Evolutionary conservation across 495 filamentous ascomycete species (phyloP), one percentile per base, ranked within the genome.

Genomic region (Choiromyces venosus): DNA sequence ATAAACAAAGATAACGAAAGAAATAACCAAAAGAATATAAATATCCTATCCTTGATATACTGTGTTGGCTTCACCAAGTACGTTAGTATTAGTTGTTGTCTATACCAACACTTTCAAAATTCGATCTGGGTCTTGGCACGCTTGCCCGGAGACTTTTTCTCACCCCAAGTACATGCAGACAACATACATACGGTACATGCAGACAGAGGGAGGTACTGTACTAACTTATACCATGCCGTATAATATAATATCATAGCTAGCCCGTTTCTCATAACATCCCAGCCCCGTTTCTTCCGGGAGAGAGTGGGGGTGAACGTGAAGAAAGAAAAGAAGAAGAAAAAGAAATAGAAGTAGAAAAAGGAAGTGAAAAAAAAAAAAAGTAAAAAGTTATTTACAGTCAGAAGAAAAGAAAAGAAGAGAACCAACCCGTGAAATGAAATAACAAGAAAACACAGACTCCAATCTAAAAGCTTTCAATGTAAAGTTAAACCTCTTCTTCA

Each of bases 401-500:
- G 52, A 29, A 9, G 10, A 25, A 56, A 29, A 3, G 14, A 14
- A 5, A 33, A 7, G n/a, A 21, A 36, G 12, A n/a, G 25, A 36
- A n/a, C 35, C 19, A n/a, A 4, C 44, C 33, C n/a, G 14, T n/a
- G 37, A 29, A 61, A 52, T 38, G 42, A 56, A 14, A 9, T 16
- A 44, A 69, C 21, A 67, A 37, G 33, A 35, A 67, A 25, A 33
- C n/a, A 37, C 25, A 40, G 16, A 39, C 40, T 21, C 6, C 61
- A 65, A 38, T 21, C 37, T 12, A 14, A 18, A 46, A 2, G 21
- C 33, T 35, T 6, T 10, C 36, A 36, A 70, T 33, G 25, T n/a
- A n/a, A n/a, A n/a, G n/a, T n/a, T 14, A 38, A 73, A 44, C 21
- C 69, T 65, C 52, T 65, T 61, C 71, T 66, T 19, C 18, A 39